Evolutionary conservation across 192 early-diverging fungal genomes (phyloP).

Genomic region (Mortierella antarctica): DNA sequence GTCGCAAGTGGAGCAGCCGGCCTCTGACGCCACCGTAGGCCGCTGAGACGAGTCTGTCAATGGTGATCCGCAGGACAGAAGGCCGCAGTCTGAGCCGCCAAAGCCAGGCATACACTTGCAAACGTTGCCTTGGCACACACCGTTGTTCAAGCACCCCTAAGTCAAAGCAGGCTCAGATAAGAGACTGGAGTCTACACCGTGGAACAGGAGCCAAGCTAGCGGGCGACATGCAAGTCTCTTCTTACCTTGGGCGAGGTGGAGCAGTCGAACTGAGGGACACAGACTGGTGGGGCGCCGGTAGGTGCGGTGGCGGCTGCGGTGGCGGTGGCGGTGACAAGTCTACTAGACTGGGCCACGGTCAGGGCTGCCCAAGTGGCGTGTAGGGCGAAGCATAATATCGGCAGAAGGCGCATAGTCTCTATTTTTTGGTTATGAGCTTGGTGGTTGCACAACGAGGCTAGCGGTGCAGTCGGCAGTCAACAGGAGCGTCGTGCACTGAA

Average conservation of each 20-base stretch:
- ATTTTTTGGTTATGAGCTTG: no score
- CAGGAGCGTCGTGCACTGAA: no score
- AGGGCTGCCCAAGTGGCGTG: not conserved
- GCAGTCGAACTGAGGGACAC: constrained; percentile 34
- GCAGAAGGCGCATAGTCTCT: no score
- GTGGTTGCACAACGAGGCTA: no score
- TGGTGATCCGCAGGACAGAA: constrained; percentile 33
- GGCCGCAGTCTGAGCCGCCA: constrained; percentile 35
- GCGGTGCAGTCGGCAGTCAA: no score
- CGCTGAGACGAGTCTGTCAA: constrained; percentile 22
- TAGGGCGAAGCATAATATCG: not conserved
- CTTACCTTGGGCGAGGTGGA: constrained; percentile 38
- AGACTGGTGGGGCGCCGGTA: not conserved
- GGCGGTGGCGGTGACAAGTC: constrained; percentile 2
- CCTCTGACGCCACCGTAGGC: constrained; percentile 3
- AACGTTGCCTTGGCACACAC: constrained; percentile 8
- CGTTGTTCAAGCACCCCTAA: constrained; percentile 46
- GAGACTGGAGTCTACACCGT: no score
- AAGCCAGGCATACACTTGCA: constrained; percentile 40
- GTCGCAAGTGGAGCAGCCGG: constrained; percentile 53
- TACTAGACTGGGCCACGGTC: not conserved
- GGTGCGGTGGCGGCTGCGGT: constrained; percentile 11
- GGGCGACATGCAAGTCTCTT: not conserved
- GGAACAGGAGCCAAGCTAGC: no score
- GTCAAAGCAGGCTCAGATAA: no score